These are phyloP conservation scores for Erysimum pusillum DNA, from an alignment of 441 rosid genomes.

Conservation along the genomic window DNA sequence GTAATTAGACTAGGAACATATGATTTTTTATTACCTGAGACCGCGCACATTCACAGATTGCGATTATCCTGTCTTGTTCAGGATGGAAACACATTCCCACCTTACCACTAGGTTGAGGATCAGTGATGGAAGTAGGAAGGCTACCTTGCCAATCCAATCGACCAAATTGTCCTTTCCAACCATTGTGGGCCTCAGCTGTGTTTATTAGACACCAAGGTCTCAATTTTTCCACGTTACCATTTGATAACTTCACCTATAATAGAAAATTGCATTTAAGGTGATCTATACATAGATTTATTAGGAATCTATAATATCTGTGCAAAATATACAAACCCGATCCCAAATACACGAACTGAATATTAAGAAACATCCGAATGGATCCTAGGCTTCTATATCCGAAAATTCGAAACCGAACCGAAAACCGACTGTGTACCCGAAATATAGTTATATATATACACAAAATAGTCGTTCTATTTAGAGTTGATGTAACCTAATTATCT, in stretches of 20 bases:
- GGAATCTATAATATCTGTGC: neutral
- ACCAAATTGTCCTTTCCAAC: slow-evolving; percentile 93
- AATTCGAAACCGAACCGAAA: no score
- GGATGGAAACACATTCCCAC: slow-evolving; percentile 98
- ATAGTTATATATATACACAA: no score
- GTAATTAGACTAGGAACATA: neutral
- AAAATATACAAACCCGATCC: no score
- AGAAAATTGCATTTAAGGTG: neutral
- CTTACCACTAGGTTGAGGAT: slow-evolving; percentile 87
- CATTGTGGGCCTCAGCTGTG: slow-evolving; percentile 73
- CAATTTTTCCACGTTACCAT: slow-evolving; percentile 66
- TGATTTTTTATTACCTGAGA: slow-evolving; percentile 59
- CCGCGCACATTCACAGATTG: slow-evolving; percentile 86
- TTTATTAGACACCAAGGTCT: slow-evolving; percentile 81
- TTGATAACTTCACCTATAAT: slow-evolving; percentile 68
- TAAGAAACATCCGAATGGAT: no score
- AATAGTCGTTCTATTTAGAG: no score
- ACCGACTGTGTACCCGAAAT: no score
- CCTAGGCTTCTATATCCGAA: no score
- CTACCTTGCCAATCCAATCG: slow-evolving; percentile 93
- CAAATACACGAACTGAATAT: no score
- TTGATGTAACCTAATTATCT: no score
- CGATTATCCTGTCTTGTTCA: slow-evolving; percentile 80
- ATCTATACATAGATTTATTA: neutral
- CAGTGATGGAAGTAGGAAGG: slow-evolving; percentile 85